phyloP scores from a whole-genome alignment of 2,329 filamentous ascomycete genomes.

The Colletotrichum chrysophilum region DNA sequence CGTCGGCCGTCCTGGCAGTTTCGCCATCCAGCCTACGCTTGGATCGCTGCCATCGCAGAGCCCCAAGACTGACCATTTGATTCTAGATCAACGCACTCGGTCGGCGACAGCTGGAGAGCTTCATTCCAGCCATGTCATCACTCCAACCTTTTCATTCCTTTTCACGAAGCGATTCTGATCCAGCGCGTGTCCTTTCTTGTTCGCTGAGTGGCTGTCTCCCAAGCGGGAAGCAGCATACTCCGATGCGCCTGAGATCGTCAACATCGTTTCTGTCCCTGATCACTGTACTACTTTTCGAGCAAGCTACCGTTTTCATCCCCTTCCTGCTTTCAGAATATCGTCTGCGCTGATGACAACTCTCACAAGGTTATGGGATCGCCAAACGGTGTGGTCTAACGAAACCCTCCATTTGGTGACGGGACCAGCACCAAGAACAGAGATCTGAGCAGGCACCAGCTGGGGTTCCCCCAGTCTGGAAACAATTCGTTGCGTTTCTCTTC shows the following conservation, averaged over 20 bases:
- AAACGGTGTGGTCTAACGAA: constrained; percentile 3
- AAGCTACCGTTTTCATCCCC: background rate
- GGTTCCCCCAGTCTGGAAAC: background rate
- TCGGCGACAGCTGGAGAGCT: background rate
- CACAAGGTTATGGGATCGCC: constrained; percentile 21
- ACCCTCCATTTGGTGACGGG: constrained; percentile 22
- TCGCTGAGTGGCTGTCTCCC: background rate
- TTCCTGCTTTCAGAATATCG: background rate
- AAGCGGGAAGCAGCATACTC: background rate
- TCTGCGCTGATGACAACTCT: constrained; percentile 28
- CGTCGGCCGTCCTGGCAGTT: background rate
- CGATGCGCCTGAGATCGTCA: background rate
- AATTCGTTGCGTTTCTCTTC: background rate
- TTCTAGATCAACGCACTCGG: background rate
- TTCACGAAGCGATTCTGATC: background rate
- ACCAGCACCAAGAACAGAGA: constrained; percentile 36
- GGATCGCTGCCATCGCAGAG: background rate
- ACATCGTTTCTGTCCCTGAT: background rate
- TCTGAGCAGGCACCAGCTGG: constrained; percentile 32
- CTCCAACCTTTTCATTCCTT: background rate
- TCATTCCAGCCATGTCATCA: background rate
- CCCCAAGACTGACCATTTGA: background rate
- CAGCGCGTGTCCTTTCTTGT: background rate
- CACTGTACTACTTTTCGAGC: background rate
- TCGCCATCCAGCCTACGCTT: background rate